Evolutionary conservation across 1,284 basidiomycete species (phyloP).

Genomic region (Apiotrichum veenhuisii): DNA sequence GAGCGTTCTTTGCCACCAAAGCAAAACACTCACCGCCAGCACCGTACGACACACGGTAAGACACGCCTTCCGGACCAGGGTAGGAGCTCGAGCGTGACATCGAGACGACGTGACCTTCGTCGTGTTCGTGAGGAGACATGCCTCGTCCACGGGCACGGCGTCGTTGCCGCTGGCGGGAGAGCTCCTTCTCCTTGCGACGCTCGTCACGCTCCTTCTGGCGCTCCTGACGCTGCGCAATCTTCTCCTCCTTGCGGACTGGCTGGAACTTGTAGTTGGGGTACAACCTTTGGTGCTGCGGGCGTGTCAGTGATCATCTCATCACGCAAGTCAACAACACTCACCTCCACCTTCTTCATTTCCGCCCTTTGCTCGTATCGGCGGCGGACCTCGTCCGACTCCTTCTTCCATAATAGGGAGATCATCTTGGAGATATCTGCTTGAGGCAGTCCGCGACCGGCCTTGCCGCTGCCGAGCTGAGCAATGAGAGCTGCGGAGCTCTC

Average conservation of each 20-base stretch:
- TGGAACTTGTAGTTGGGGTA: constrained; percentile 72
- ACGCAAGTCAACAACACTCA: constrained; percentile 27
- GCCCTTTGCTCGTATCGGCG: constrained; percentile 66
- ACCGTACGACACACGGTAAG: not conserved
- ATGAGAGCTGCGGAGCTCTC: constrained; percentile 21
- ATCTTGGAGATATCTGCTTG: constrained; percentile 70
- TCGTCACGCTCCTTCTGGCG: constrained; percentile 31
- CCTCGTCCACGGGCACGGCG: not conserved
- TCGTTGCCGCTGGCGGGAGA: not conserved
- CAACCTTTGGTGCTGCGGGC: constrained; percentile 54
- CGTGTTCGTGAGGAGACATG: not conserved
- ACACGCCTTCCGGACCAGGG: not conserved
- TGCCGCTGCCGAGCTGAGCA: constrained; percentile 29
- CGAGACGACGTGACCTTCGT: not conserved
- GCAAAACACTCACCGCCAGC: not conserved
- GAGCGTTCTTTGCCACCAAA: not conserved
- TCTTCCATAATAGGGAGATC: constrained; percentile 67
- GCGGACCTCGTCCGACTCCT: constrained; percentile 57
- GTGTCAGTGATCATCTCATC: not conserved
- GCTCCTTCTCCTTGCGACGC: constrained; percentile 26
- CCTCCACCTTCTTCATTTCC: constrained; percentile 62
- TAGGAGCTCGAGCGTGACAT: constrained; percentile 1
- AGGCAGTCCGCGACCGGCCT: constrained; percentile 52
- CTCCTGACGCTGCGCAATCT: constrained; percentile 55
- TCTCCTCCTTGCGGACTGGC: constrained; percentile 65